phyloP scores from a whole-genome alignment of 2,329 filamentous ascomycete species.

The Apiospora saccharicola region DNA sequence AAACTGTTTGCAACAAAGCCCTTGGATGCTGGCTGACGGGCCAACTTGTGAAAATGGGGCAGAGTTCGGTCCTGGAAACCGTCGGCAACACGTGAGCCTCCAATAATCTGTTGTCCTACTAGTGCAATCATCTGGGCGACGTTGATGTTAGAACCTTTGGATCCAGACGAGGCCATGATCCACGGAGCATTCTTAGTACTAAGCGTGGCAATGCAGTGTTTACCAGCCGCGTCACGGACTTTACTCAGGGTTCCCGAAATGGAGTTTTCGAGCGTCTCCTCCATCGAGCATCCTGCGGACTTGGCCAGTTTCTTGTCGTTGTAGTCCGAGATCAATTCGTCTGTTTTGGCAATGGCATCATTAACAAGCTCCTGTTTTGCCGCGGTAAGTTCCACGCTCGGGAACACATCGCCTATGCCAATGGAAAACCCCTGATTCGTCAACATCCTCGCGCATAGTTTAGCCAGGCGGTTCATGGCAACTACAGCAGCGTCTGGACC shows the following conservation, averaged over 20 bases:
- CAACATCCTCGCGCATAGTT: conserved; percentile 86
- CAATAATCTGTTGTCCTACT: conserved; percentile 98
- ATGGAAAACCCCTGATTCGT: conserved; percentile 95
- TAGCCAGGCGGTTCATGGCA: conserved; percentile 93
- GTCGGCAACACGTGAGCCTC: conserved; percentile 88
- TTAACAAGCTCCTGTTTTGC: conserved; percentile 81
- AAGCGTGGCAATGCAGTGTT: conserved; percentile 87
- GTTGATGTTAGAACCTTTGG: conserved; percentile 97
- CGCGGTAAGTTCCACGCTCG: conserved; percentile 72
- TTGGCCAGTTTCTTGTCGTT: conserved; percentile 84
- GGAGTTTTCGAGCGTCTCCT: conserved; percentile 88
- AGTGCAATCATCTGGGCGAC: conserved; percentile 98
- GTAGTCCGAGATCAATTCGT: conserved; percentile 82
- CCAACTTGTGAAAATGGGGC: conserved; percentile 94
- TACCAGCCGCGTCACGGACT: conserved; percentile 89
- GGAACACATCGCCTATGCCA: conserved; percentile 93
- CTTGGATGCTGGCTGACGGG: conserved; percentile 90
- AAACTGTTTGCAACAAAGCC: conserved; percentile 98
- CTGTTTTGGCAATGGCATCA: conserved; percentile 80
- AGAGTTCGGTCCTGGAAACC: conserved; percentile 96
- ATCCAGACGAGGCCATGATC: conserved; percentile 97
- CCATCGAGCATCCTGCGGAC: conserved; percentile 87
- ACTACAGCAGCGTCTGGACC: conserved; percentile 87
- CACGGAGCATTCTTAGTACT: conserved; percentile 92
- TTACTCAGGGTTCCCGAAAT: conserved; percentile 92